A percentile compares a stretch with the other conserved stretches of the same genome.
These are phyloP conservation scores for Poteriospumella lacustris DNA, from an alignment of 108 stramenopile genomes.

Conservation along the genomic window DNA sequence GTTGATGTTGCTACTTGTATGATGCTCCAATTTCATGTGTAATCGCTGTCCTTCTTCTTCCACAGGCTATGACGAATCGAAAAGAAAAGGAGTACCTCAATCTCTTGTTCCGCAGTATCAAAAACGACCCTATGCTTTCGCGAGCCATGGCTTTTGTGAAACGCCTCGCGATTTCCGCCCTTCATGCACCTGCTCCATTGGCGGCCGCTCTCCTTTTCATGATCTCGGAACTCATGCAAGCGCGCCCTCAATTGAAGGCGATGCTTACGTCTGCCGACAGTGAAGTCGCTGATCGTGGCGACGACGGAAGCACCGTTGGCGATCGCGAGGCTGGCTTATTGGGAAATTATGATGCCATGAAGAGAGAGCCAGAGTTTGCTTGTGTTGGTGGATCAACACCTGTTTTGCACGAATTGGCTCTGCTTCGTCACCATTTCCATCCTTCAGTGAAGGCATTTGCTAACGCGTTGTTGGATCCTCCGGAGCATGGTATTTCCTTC, in stretches of 20 bases:
- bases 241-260: conserved; percentile 55
- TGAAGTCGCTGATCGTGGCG: background rate
- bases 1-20: too few species aligned
- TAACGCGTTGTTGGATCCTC: conserved; percentile 35
- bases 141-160: conserved; percentile 77
- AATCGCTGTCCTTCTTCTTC: too few species aligned
- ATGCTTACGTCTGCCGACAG: conserved; percentile 51
- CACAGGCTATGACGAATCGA: too few species aligned
- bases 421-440: conserved; percentile 79
- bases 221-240: conserved; percentile 72
- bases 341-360: conserved; percentile 38
- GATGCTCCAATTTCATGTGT: too few species aligned
- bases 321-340: background rate
- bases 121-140: conserved; percentile 62
- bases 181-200: conserved; percentile 65
- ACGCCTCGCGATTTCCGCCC: conserved; percentile 67
- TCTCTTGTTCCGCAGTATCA: conserved; percentile 87
- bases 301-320: background rate
- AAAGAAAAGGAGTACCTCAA: too few species aligned
- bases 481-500: conserved; percentile 59
- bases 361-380: conserved; percentile 49
- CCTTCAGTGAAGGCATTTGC: conserved; percentile 87
- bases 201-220: conserved; percentile 77
- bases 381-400: conserved; percentile 28
- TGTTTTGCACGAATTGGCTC: conserved; percentile 71